Base-by-base conservation (phyloP, 495 filamentous ascomycete genomes). In the Podospora appendiculata region DNA sequence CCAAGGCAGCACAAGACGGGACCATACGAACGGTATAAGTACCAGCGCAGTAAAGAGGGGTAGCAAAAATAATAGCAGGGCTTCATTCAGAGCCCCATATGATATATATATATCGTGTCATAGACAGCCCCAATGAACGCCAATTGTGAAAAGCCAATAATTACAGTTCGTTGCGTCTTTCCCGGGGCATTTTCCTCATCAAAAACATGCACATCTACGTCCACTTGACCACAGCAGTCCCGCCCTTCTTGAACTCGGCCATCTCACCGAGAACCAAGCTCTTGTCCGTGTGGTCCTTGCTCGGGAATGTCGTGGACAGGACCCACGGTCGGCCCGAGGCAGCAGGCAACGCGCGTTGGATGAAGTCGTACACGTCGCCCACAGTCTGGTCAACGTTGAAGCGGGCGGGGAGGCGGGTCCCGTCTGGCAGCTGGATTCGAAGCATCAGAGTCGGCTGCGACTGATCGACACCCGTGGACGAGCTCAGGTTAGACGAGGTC, bases 301-400 rank as follows among this genome's bases (percentile, higher is more conserved):
- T 96, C 3, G 94, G 93, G 67, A 97, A 97, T 0, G 94, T 97
- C 1, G 93, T 98, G 64, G 95, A 91, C 50, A 98, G 66, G 8
- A 87, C 85, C 79, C 89, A 98, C 10, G 73, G 58, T 16, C 91
- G 78, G 41, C 67, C 61, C 46, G 71, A 74, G 52, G 80, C 77
- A 10, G 70, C 71, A 0, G 85, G 68, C 41, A 78, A 88, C 6
- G 89, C 79, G 4, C 81, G 79, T 43, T 79, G 67, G 53, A 98
- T 84, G 62, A 97, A 97, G 13, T 77, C 71, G 64, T 96, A 96
- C 25, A 98, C 84, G 59, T 96, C 89, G 25, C 87, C 89, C 51
- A 98, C 80, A 0, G 91, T 97, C 57, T 95, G 88, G 1, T 78
- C 86, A 3, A 88, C 87, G 70, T 97, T 98, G 75, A 98, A 98